Evolutionary conservation across 1,284 basidiomycete species (phyloP), one percentile per base, ranked within the genome.

Genomic region (Ustilago xerochloae): DNA sequence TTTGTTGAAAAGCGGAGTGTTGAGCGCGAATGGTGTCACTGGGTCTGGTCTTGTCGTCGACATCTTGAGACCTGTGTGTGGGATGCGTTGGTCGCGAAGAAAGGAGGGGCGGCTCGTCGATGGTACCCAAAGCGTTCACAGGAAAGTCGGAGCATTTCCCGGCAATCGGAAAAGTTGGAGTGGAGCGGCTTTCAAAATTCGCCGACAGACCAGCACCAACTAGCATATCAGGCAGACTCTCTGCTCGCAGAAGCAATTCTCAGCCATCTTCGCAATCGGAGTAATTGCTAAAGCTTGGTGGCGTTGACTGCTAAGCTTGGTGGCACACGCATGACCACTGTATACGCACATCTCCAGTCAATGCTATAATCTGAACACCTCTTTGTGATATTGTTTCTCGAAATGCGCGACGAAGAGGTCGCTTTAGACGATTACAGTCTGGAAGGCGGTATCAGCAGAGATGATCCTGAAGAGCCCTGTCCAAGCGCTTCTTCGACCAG

Each of bases 1-100:
- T 41, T 78, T 78, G 49, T 74, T 79, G 51, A 82, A 81, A 1
- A 77, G 75, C 24, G 81, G 81, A 15, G 65, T 73, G 24, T 46
- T 41, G 5, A 83, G 72, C 26, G 81, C 81, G n/a, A 75, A 69
- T 0, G 60, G 28, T 12, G 63, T 71, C 16, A 78, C 67, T 16
- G 75, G 41, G 13, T 77, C 75, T 15, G 43, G 41, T 56, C 61
- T 39, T 30, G 33, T 55, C 16, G 53, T 50, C n/a, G 48, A 60
- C 63, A 66, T 67, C 13, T 20, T 56, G 29, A 36, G n/a, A n/a
- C n/a, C 18, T 22, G 7, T 18, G 32, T 33, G 32, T 12, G 10
- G 2, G 41, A 26, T 20, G 35, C 26, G 47, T 39, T 38, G 38
- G 18, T 36, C 48, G 18, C 5, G 28, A 8, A 20, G 18, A 24